Conservation (phyloP, 2,329 filamentous ascomycete genomes). For the Verticillium dahliae region DNA sequence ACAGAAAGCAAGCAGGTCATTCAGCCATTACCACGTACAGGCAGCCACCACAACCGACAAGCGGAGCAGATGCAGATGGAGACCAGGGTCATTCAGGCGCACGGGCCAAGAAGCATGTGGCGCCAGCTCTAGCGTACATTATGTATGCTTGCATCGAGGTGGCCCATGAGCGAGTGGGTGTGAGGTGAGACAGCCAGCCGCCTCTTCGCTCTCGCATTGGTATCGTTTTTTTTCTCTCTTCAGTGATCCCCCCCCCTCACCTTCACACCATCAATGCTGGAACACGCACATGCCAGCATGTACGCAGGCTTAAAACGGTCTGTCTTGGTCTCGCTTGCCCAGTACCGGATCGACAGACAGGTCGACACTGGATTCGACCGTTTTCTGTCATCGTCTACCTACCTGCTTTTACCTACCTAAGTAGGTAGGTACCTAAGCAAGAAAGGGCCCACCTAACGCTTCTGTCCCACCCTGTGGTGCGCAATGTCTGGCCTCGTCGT, state of each 20-base stretch:
- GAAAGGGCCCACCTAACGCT: neutral
- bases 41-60: neutral
- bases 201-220: neutral
- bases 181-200: neutral
- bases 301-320: neutral
- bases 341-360: neutral
- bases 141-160: neutral
- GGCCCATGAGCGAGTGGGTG: neutral
- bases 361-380: neutral
- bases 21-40: neutral
- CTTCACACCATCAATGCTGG: neutral
- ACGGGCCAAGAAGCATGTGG: neutral
- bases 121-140: neutral
- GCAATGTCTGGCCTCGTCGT: neutral
- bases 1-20: neutral
- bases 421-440: neutral
- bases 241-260: neutral
- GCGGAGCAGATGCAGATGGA: neutral
- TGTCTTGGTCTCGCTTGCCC: neutral
- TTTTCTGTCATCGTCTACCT: neutral
- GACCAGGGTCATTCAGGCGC: neutral
- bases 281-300: neutral
- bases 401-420: neutral
- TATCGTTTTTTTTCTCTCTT: neutral
- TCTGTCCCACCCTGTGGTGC: neutral